Conservation (phyloP, 2,329 filamentous ascomycete genomes). For the Claviceps monticola region DNA sequence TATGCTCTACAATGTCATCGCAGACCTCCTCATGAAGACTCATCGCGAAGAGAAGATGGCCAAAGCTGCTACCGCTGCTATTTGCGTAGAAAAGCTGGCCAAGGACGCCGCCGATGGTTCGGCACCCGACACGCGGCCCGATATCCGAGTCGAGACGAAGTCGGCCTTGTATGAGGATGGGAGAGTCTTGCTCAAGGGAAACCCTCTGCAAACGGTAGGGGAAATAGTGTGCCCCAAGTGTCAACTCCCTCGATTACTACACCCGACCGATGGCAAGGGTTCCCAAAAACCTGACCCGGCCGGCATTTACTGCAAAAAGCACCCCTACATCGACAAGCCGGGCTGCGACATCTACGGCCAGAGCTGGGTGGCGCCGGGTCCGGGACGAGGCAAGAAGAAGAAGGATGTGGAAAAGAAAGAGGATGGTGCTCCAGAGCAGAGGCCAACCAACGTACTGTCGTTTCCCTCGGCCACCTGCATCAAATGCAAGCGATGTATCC, state of each 20-base stretch:
- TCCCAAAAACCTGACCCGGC: constrained; percentile 50
- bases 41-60: constrained; percentile 70
- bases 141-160: constrained; percentile 49
- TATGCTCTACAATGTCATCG: constrained; percentile 61
- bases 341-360: constrained; percentile 74
- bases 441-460: constrained; percentile 46
- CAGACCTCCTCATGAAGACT: constrained; percentile 58
- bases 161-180: constrained; percentile 58
- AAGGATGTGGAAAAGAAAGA: constrained; percentile 57
- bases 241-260: constrained; percentile 57
- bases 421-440: constrained; percentile 35
- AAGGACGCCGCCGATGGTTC: constrained; percentile 40
- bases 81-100: constrained; percentile 48
- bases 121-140: constrained; percentile 37
- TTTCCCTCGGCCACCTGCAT: constrained; percentile 54
- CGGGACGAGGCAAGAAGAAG: constrained; percentile 63
- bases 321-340: constrained; percentile 62
- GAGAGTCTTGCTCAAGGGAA: constrained; percentile 53
- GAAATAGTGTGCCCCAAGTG: constrained; percentile 64
- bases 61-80: constrained; percentile 50
- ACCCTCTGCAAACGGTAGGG: constrained; percentile 55
- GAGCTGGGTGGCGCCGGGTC: constrained; percentile 60
- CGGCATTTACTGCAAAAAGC: constrained; percentile 64
- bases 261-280: constrained; percentile 59
- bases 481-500: constrained; percentile 52